These are phyloP conservation scores for Chrysanthemum seticuspe DNA, from an alignment of 129 eudicot species.

Conservation along the genomic window DNA sequence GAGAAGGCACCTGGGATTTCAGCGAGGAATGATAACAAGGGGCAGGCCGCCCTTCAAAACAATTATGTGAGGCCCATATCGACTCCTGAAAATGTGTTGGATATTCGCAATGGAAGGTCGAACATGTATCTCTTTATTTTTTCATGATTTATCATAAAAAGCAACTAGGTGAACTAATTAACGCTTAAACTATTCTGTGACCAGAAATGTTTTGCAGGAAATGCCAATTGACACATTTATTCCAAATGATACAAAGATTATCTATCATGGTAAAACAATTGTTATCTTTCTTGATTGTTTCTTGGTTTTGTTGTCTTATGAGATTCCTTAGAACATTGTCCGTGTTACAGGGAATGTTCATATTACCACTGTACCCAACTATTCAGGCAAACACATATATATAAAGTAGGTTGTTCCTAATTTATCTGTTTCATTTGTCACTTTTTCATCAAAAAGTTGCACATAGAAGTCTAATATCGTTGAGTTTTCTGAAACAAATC, in stretches of 20 bases:
- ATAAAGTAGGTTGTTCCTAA: conserved; percentile 67
- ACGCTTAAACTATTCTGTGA: conserved; percentile 12
- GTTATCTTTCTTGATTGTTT: conserved; percentile 1
- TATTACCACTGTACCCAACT: conserved; percentile 91
- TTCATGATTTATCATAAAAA: too few relatives aligned
- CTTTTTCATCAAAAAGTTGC: conserved; percentile 17
- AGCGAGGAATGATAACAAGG: too few relatives aligned
- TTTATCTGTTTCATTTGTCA: conserved; percentile 1
- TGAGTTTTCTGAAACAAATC: not conserved
- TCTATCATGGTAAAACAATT: conserved; percentile 50
- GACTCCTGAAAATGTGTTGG: too few relatives aligned
- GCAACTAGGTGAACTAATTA: not conserved
- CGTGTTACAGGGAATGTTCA: conserved; percentile 60
- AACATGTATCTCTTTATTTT: too few relatives aligned
- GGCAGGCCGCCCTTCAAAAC: too few relatives aligned
- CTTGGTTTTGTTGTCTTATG: conserved; percentile 9
- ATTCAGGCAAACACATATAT: conserved; percentile 87
- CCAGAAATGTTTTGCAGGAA: conserved; percentile 93
- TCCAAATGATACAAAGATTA: conserved; percentile 83
- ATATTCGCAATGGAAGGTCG: too few relatives aligned
- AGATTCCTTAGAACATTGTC: not conserved
- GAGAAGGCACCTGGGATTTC: too few relatives aligned
- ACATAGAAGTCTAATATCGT: not conserved
- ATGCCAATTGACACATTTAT: conserved; percentile 91
- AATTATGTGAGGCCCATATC: too few relatives aligned